Percentiles rank a stretch among this genome's conserved stretches.
Conservation (phyloP, 345 rosid genomes). For the Sisymbrium irio region DNA sequence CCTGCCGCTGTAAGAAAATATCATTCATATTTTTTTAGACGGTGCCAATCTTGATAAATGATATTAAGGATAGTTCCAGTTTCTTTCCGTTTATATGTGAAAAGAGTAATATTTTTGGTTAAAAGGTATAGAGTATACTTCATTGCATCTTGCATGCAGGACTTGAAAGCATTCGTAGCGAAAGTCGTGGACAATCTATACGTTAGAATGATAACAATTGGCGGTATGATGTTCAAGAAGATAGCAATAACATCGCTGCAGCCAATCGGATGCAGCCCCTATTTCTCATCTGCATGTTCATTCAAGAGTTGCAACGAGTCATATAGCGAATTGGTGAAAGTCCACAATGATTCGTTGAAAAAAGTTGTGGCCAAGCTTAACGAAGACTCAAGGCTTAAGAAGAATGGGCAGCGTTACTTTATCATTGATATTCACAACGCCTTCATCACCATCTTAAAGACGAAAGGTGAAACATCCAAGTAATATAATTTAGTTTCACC, state of each 20-base stretch:
- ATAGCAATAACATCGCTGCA: constrained; percentile 41
- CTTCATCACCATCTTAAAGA: too few relatives aligned
- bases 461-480: neutral
- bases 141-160: constrained; percentile 37
- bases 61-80: too few relatives aligned
- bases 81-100: neutral
- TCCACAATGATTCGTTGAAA: constrained; percentile 49
- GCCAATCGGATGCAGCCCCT: constrained; percentile 70
- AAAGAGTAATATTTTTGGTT: neutral
- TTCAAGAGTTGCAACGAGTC: constrained; percentile 46
- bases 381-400: constrained; percentile 3
- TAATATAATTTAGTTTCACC: neutral
- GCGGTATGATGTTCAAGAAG: constrained; percentile 37
- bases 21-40: neutral
- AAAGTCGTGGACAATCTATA: constrained; percentile 46
- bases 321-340: constrained; percentile 24
- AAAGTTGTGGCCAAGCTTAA: constrained; percentile 46
- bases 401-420: constrained; percentile 17
- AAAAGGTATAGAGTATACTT: too few relatives aligned
- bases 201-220: neutral
- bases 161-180: constrained; percentile 32
- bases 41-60: neutral
- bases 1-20: constrained; percentile 37
- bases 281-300: constrained; percentile 12
- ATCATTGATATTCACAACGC: too few relatives aligned